phyloP scores from a whole-genome alignment of 2,329 filamentous ascomycete genomes.

The Diaporthe velutina region DNA sequence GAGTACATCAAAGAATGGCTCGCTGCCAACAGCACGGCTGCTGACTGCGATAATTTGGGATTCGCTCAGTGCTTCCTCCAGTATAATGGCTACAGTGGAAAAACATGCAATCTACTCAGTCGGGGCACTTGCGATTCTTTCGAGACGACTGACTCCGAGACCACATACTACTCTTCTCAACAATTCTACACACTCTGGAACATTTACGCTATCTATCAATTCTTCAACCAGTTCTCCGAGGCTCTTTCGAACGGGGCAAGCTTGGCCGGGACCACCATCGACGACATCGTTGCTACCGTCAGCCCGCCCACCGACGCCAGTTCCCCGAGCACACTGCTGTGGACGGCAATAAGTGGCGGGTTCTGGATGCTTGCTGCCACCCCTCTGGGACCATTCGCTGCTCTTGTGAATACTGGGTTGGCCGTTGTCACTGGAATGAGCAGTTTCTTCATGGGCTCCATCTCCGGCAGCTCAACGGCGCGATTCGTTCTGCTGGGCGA shows the following conservation, averaged over 20 bases:
- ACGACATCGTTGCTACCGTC: conserved; percentile 44
- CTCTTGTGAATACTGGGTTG: not conserved
- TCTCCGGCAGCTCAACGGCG: conserved; percentile 42
- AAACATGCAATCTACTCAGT: conserved; percentile 46
- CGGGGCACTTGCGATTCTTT: conserved; percentile 44
- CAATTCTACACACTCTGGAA: conserved; percentile 48
- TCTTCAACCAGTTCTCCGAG: conserved; percentile 47
- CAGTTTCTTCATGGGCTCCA: conserved; percentile 42
- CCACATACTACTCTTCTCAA: conserved; percentile 43
- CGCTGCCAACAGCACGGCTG: conserved; percentile 44
- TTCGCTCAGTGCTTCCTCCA: conserved; percentile 47
- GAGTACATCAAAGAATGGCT: conserved; percentile 46
- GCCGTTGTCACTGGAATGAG: conserved; percentile 37
- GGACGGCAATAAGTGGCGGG: conserved; percentile 12
- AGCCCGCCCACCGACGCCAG: conserved; percentile 40
- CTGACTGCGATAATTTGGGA: conserved; percentile 44
- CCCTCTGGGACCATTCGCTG: not conserved
- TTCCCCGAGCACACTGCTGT: conserved; percentile 32
- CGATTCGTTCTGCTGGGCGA: conserved; percentile 46
- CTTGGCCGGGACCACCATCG: conserved; percentile 45
- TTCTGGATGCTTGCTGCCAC: conserved; percentile 26
- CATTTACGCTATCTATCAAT: conserved; percentile 47
- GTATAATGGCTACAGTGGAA: conserved; percentile 45
- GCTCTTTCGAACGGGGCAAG: conserved; percentile 45
- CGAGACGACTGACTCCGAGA: conserved; percentile 35